A percentile compares a stretch with the other conserved stretches of the same genome.
phyloP scores from a whole-genome alignment of 2,329 filamentous ascomycete genomes.

The Volutella citrinella region DNA sequence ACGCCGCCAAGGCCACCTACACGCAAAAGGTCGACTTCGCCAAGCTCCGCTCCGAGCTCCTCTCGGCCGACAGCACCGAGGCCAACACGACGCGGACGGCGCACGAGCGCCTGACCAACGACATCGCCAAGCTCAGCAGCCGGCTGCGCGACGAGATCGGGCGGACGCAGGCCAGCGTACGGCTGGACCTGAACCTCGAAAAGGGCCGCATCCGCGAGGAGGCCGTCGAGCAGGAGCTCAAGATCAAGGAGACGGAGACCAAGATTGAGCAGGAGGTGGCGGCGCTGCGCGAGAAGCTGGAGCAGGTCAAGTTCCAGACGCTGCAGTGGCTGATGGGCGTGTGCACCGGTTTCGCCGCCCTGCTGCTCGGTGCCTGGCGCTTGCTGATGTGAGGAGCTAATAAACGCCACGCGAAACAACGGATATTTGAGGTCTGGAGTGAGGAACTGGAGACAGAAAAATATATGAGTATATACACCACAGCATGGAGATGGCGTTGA shows the following conservation, averaged over 20 bases:
- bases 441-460: too few species aligned
- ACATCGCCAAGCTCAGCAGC: conserved; percentile 89
- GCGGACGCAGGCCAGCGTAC: conserved; percentile 87
- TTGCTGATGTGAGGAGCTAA: conserved; percentile 54
- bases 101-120: conserved; percentile 90
- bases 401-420: neutral
- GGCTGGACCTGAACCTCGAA: conserved; percentile 90
- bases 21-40: conserved; percentile 96
- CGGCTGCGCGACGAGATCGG: conserved; percentile 90
- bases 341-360: conserved; percentile 63
- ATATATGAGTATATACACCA: too few species aligned
- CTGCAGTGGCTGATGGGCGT: conserved; percentile 97
- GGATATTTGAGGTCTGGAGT: neutral
- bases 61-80: conserved; percentile 89
- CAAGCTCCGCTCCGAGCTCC: conserved; percentile 89
- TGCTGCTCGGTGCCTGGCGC: conserved; percentile 68
- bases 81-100: conserved; percentile 81
- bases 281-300: conserved; percentile 82
- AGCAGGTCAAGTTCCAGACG: conserved; percentile 97
- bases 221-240: conserved; percentile 92
- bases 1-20: conserved; percentile 76
- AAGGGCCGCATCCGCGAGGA: conserved; percentile 96
- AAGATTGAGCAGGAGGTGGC: conserved; percentile 98
- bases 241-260: conserved; percentile 98
- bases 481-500: conserved; percentile 1